Percentiles rank a stretch among this genome's conserved stretches.
phyloP scores from a whole-genome alignment of 208 protist species.

The Crithidia bombi region DNA sequence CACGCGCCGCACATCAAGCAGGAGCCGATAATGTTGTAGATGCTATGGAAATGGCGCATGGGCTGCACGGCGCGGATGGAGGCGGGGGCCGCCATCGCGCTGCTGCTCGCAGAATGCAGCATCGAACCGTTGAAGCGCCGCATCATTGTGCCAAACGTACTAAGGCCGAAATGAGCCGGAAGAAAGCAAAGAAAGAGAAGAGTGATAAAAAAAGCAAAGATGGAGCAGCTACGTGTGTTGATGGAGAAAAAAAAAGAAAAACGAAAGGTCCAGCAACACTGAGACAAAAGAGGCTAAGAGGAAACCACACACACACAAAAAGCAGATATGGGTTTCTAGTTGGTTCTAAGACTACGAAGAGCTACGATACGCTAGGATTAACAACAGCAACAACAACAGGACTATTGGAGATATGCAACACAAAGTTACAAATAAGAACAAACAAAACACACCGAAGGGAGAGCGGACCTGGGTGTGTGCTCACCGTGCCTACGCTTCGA shows the following conservation, averaged over 20 bases:
- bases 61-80: conserved; percentile 8
- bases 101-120: conserved; percentile 14
- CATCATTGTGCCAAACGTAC: conserved; percentile 28
- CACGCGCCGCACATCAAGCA: conserved; percentile 66
- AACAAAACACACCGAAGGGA: not conserved
- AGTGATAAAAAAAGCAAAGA: conserved; percentile 1
- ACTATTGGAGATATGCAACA: not conserved
- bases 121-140: conserved; percentile 42
- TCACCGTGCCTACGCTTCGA: too few species aligned
- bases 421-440: not conserved
- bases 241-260: not conserved
- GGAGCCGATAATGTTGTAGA: conserved; percentile 63
- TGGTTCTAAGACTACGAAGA: too few species aligned
- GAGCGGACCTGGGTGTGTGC: too few species aligned
- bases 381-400: not conserved
- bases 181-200: not conserved
- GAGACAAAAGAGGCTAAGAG: not conserved
- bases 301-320: not conserved
- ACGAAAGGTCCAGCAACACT: not conserved
- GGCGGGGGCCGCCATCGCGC: conserved; percentile 1
- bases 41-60: conserved; percentile 60
- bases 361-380: too few species aligned
- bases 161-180: not conserved
- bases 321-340: not conserved
- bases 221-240: not conserved